Evolutionary conservation across 768 basidiomycete genomes (phyloP), one percentile per base, ranked within the genome.

Genomic region (Pleurotus djamor): DNA sequence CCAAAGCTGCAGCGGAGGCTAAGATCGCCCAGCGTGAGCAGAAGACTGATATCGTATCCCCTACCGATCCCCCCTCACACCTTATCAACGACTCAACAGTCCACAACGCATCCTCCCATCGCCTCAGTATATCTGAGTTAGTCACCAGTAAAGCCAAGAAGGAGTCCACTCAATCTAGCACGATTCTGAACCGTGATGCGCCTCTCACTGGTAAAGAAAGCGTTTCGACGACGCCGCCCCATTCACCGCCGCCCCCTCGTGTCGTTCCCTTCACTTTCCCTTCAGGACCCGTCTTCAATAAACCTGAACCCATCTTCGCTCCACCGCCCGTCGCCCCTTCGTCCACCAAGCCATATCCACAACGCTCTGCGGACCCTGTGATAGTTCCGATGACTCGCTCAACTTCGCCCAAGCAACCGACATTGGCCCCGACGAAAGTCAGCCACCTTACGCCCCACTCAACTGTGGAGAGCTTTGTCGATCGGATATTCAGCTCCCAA

Each of bases 1-100:
- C 83, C 67, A 68, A 83, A 72, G 73, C 86, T 60, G 80, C 82
- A 44, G 88, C 89, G 6, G 87, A 92, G 69, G 88, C 84, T 4
- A 79, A 83, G 59, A 78, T 92, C 21, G 88, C 84, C 1, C 82
- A 91, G 68, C 74, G 88, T 59, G 81, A 86, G 66, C 78, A 80
- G 60, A 73, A 79, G 59, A 76, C 83, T 48, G 76, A 76, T 34
- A 72, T 3, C 3, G 21, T 28, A 28, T 3, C 21, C 21, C 3
- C 21, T 28, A 28, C 21, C 21, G 21, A 28, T 28, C 3, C 21
- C 21, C 21, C 21, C 3, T 28, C 21, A 28, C 21, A 28, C 3
- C 21, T 28, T 28, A 28, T 28, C 21, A 28, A 1, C 21, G 21
- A 28, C 21, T 28, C 21, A 28, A 28, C 21, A 28, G 21, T 28